Conservation (phyloP, 129 eudicot species). For the carrot (Daucus carota) region DH1_v3.0 NC_030385.2:35428001-35428500, state of each 20-base stretch:
- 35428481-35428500: slow-evolving; percentile 13
- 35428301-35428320: slow-evolving; percentile 39
- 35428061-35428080: neutral
- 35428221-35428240: slow-evolving; percentile 59
- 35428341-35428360: neutral
- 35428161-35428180: neutral
- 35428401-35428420: neutral
- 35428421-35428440: neutral
- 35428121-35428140: neutral
- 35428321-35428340: neutral
- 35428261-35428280: slow-evolving; percentile 75
- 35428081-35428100: neutral
- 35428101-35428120: neutral
- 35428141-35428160: neutral
- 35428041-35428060: neutral
- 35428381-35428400: neutral
- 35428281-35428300: slow-evolving; percentile 96
- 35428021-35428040: neutral
- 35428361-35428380: neutral
- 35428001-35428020: neutral
- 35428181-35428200: neutral
- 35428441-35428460: neutral
- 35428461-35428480: neutral
- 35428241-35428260: slow-evolving; percentile 91
- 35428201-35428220: slow-evolving; percentile 14